Conservation (phyloP, 2,329 filamentous ascomycete species). For the Colletotrichum sp. region DNA sequence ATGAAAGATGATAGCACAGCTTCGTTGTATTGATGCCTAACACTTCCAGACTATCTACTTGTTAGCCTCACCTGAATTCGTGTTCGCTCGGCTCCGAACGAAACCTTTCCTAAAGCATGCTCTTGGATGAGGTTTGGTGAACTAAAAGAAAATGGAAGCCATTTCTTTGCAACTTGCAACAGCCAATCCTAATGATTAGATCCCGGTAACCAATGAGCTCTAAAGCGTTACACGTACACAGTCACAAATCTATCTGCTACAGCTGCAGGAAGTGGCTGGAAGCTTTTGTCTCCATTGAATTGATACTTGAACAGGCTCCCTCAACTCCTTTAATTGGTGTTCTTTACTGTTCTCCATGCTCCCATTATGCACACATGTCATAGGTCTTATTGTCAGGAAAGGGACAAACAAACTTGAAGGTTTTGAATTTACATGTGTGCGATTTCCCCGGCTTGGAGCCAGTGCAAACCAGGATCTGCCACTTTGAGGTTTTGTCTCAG, state of each 20-base stretch:
- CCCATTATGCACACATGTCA: neutral
- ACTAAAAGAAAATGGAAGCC: neutral
- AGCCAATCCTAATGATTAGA: neutral
- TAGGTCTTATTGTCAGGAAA: neutral
- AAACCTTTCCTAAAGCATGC: neutral
- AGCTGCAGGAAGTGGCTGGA: neutral
- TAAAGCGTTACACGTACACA: neutral
- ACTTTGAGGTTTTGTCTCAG: neutral
- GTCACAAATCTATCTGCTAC: neutral
- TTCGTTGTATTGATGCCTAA: neutral
- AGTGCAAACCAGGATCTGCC: neutral
- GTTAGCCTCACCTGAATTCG: neutral
- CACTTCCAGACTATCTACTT: neutral
- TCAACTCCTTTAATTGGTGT: neutral
- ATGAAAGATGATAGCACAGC: neutral
- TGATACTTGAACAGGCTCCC: neutral
- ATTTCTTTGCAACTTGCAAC: neutral
- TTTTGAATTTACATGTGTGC: neutral
- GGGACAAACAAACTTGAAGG: no score
- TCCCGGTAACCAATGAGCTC: neutral
- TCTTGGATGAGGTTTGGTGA: neutral
- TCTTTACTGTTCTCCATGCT: neutral
- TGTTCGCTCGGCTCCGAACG: neutral
- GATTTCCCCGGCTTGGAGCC: neutral
- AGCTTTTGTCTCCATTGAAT: neutral